Percentiles rank a stretch among this genome's conserved stretches.
phyloP scores from a whole-genome alignment of 768 basidiomycete genomes.

The Gyrodon lividus region DNA sequence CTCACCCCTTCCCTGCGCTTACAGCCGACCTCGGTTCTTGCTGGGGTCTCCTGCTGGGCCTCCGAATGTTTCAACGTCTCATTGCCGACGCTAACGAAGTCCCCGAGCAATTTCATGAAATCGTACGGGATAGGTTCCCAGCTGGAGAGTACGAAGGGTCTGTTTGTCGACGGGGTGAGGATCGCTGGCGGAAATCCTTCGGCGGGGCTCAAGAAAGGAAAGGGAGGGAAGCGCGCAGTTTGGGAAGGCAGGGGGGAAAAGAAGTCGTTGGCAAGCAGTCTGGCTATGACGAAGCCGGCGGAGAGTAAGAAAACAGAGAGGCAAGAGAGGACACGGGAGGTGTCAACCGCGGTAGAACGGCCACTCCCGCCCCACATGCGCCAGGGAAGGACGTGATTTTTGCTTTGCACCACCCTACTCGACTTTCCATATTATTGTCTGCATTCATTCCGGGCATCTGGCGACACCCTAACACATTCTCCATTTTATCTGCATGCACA shows the following conservation, averaged over 20 bases:
- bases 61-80: constrained; percentile 21
- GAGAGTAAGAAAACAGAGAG: too few species aligned
- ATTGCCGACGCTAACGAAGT: constrained; percentile 16
- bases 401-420: too few species aligned
- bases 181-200: constrained; percentile 12
- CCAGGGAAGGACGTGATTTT: too few species aligned
- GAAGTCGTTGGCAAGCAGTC: constrained; percentile 9
- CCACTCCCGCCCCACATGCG: too few species aligned
- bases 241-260: constrained; percentile 22
- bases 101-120: constrained; percentile 23
- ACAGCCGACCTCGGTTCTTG: constrained; percentile 42
- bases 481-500: not conserved
- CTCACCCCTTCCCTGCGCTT: constrained; percentile 49
- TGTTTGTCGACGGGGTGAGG: constrained; percentile 22
- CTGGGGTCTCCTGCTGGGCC: constrained; percentile 64
- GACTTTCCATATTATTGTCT: too few species aligned
- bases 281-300: constrained; percentile 12
- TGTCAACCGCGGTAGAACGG: too few species aligned
- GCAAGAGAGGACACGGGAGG: too few species aligned
- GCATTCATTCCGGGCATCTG: too few species aligned
- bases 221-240: constrained; percentile 23
- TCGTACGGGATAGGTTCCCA: constrained; percentile 16
- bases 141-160: constrained; percentile 16
- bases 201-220: constrained; percentile 15
- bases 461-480: not conserved